These are phyloP conservation scores for Nicotiana noctiflora DNA, from an alignment of 257 asterid genomes.

Conservation along the genomic window DNA sequence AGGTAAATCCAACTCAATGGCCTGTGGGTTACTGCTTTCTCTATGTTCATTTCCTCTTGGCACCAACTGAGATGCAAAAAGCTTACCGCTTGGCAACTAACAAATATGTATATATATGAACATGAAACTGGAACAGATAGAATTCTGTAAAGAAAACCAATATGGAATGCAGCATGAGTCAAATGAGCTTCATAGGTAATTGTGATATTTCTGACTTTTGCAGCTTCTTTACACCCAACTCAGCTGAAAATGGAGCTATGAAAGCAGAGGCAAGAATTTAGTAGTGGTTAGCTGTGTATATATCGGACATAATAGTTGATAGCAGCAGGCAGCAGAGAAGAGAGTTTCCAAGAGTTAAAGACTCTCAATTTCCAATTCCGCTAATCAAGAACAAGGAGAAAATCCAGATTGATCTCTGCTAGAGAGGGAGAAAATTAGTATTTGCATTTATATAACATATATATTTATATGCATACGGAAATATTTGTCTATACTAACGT, in stretches of 20 bases:
- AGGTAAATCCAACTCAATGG: conserved; percentile 25
- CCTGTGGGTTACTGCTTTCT: not conserved
- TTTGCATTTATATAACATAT: not conserved
- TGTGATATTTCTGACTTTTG: not conserved
- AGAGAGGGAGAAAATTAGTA: not conserved
- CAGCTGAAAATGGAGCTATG: conserved; percentile 70
- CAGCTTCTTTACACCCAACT: conserved; percentile 51
- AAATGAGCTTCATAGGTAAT: not conserved
- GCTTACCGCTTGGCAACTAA: not conserved
- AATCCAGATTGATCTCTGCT: not conserved
- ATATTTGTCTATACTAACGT: not conserved
- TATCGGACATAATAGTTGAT: conserved; percentile 28
- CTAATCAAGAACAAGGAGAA: conserved; percentile 9
- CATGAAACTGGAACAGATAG: not conserved
- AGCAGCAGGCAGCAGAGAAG: conserved; percentile 13
- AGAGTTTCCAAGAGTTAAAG: conserved; percentile 14
- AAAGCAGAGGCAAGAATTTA: conserved; percentile 15
- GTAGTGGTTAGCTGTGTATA: conserved; percentile 41
- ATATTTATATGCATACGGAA: not conserved
- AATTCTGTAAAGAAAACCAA: not conserved
- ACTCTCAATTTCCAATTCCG: conserved; percentile 14
- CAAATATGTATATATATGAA: not conserved
- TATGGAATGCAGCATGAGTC: not conserved
- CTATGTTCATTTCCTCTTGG: not conserved
- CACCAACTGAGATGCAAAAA: not conserved